These are phyloP conservation scores for Elsinoe necatrix DNA, from an alignment of 2,329 filamentous ascomycete species.

Conservation along the genomic window DNA sequence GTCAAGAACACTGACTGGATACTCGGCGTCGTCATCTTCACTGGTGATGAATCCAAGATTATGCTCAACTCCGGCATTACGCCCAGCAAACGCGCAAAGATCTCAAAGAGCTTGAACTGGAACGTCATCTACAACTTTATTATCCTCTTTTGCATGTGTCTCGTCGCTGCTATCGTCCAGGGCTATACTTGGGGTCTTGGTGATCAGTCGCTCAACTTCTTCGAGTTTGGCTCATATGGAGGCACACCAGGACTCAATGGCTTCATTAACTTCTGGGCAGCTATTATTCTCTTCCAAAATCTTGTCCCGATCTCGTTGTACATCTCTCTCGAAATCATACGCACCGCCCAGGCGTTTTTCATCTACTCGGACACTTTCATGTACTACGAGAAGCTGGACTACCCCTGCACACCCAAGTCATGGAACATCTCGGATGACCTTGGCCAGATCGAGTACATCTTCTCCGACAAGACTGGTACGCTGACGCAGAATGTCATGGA, in stretches of 20 bases:
- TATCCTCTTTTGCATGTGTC: slow-evolving; percentile 80
- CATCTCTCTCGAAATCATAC: slow-evolving; percentile 92
- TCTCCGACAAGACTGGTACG: slow-evolving; percentile 89
- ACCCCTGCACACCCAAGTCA: slow-evolving; percentile 91
- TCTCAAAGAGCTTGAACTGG: slow-evolving; percentile 90
- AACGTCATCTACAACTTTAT: slow-evolving; percentile 96
- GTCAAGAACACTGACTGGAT: slow-evolving; percentile 95
- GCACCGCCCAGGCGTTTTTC: slow-evolving; percentile 87
- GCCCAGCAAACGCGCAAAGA: slow-evolving; percentile 83
- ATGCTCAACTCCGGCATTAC: slow-evolving; percentile 98
- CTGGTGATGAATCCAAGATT: slow-evolving; percentile 93
- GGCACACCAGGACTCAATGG: slow-evolving; percentile 68
- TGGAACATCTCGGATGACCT: slow-evolving; percentile 99
- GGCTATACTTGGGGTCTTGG: slow-evolving; percentile 70
- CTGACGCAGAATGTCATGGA: slow-evolving; percentile 94
- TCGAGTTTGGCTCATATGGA: slow-evolving; percentile 70
- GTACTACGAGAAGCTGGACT: slow-evolving; percentile 93
- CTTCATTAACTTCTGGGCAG: slow-evolving; percentile 95
- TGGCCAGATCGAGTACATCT: slow-evolving; percentile 98
- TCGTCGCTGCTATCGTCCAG: slow-evolving; percentile 75
- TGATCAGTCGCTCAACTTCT: slow-evolving; percentile 67
- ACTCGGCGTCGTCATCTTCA: slow-evolving; percentile 86
- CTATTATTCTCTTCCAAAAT: slow-evolving; percentile 92
- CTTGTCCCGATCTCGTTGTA: slow-evolving; percentile 97
- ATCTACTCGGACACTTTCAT: slow-evolving; percentile 94